phyloP scores from a whole-genome alignment of 2,329 filamentous ascomycete genomes.

The Fusarium miscanthi region DNA sequence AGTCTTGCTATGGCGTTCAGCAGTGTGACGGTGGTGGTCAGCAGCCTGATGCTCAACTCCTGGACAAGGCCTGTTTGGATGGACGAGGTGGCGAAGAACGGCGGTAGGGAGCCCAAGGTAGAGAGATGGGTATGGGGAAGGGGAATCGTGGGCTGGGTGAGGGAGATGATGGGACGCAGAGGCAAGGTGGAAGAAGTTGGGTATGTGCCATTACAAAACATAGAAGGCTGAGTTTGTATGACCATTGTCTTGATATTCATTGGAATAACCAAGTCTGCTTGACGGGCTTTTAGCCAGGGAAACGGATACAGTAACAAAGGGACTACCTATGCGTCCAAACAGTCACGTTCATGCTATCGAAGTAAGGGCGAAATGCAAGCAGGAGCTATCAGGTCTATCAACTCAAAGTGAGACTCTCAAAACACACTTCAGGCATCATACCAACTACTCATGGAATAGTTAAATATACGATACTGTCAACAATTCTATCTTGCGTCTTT shows the following conservation, averaged over 20 bases:
- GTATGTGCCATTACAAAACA: conserved; percentile 65
- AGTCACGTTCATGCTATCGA: not conserved
- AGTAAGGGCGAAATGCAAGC: not conserved
- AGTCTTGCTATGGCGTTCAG: conserved; percentile 93
- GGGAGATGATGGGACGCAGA: conserved; percentile 54
- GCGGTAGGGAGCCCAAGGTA: not conserved
- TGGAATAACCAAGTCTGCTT: not conserved
- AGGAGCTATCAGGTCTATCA: not conserved
- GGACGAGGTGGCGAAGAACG: conserved; percentile 68
- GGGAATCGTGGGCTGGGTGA: conserved; percentile 55
- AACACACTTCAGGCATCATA: too few species aligned
- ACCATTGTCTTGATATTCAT: not conserved
- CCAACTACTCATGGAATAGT: too few species aligned
- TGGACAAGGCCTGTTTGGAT: conserved; percentile 91
- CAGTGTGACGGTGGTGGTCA: conserved; percentile 88
- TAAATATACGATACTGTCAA: too few species aligned
- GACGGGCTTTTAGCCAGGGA: not conserved
- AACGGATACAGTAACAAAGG: not conserved
- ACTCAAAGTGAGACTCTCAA: not conserved
- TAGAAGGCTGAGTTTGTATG: not conserved
- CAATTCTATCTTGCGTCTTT: too few species aligned
- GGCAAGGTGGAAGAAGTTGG: conserved; percentile 62
- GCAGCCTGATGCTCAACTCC: conserved; percentile 83
- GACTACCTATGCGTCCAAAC: not conserved
- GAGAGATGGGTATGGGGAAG: conserved; percentile 46